Evolutionary conservation across 306 rosid genomes (phyloP).

Genomic region (Erythrophleum fordii): DNA sequence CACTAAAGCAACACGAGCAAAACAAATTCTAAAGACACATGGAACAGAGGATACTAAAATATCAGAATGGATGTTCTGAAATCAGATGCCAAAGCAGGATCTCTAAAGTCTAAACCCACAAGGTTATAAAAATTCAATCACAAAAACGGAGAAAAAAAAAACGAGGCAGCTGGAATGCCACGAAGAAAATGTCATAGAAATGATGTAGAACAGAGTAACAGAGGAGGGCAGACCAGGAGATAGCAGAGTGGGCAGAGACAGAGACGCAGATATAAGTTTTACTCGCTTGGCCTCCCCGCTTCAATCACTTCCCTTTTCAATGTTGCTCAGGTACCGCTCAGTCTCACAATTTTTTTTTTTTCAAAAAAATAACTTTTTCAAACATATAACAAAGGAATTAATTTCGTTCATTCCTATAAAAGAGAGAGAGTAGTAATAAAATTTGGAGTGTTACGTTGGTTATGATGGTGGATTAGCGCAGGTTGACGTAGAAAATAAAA

Average conservation of each 20-base stretch:
- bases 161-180: slow-evolving; percentile 10
- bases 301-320: slow-evolving; percentile 51
- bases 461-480: background rate
- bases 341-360: slow-evolving; percentile 7
- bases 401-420: background rate
- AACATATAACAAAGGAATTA: background rate
- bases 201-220: slow-evolving; percentile 38
- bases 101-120: too few relatives aligned
- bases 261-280: slow-evolving; percentile 30
- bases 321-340: background rate
- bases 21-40: slow-evolving; percentile 18
- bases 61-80: slow-evolving; percentile 27
- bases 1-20: background rate
- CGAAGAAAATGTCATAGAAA: background rate
- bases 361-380: background rate
- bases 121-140: too few relatives aligned
- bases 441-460: background rate
- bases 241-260: slow-evolving; percentile 23
- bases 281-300: slow-evolving; percentile 52
- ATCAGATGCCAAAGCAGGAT: too few relatives aligned
- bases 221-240: slow-evolving; percentile 35
- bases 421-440: background rate
- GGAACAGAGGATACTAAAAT: slow-evolving; percentile 19
- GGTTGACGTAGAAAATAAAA: slow-evolving; percentile 14
- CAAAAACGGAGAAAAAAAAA: slow-evolving; percentile 1